These are phyloP conservation scores for Dothistroma pini DNA, from an alignment of 2,329 filamentous ascomycete species.

Conservation along the genomic window DNA sequence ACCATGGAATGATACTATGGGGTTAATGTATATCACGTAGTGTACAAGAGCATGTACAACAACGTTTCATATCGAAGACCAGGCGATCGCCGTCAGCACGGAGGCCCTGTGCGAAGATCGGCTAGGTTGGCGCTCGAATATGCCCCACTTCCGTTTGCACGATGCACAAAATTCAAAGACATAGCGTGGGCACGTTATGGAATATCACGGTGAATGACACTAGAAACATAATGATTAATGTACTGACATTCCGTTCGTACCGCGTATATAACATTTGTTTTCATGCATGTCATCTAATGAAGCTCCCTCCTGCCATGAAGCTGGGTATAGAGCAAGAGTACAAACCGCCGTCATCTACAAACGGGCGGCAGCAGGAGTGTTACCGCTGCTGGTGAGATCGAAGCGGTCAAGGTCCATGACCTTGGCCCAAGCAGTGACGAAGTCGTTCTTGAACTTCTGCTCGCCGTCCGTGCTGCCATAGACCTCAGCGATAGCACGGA, in stretches of 20 bases:
- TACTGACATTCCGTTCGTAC: not conserved
- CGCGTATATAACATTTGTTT: not conserved
- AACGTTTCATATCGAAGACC: not conserved
- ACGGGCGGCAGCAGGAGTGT: slow-evolving; percentile 13
- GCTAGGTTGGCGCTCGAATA: not conserved
- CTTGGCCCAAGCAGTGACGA: slow-evolving; percentile 69
- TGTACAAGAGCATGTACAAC: not conserved
- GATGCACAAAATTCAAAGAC: not conserved
- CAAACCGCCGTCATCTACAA: slow-evolving; percentile 7
- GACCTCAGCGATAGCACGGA: slow-evolving; percentile 67
- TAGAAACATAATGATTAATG: not conserved
- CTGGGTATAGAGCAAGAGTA: slow-evolving; percentile 3
- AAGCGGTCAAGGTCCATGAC: slow-evolving; percentile 71
- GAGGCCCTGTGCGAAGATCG: not conserved
- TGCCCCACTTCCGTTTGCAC: not conserved
- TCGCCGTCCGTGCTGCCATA: slow-evolving; percentile 60
- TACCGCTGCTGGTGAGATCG: slow-evolving; percentile 44
- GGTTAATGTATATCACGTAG: not conserved
- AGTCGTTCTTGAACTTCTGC: slow-evolving; percentile 67
- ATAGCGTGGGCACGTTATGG: not conserved
- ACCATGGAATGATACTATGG: not conserved
- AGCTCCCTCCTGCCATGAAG: not conserved
- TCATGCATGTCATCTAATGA: not conserved
- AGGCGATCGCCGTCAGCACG: not conserved
- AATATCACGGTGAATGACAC: not conserved